These are phyloP conservation scores for Neofusicoccum kwambonambiense DNA, from an alignment of 2,329 filamentous ascomycete genomes.

Conservation along the genomic window DNA sequence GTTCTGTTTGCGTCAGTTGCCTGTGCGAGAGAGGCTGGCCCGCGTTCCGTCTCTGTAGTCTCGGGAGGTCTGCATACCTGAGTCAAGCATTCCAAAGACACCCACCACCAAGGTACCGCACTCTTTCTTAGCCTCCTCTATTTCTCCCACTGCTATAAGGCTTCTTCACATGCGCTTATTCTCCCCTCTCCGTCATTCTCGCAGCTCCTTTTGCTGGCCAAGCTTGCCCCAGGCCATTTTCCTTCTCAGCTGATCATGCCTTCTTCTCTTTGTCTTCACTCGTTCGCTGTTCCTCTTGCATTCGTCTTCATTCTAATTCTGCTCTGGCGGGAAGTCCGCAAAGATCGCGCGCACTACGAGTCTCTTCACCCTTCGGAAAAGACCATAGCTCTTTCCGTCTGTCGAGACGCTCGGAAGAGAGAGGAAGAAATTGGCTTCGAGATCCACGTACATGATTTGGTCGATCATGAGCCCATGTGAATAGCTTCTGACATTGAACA, in stretches of 20 bases:
- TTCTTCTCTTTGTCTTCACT: slow-evolving; percentile 1
- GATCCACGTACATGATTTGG: background rate
- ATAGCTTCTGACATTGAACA: background rate
- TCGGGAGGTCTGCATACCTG: background rate
- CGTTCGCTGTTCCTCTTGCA: slow-evolving; percentile 13
- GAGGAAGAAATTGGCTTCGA: slow-evolving; percentile 16
- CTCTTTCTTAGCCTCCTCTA: slow-evolving; percentile 9
- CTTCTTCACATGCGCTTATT: background rate
- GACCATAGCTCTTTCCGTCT: slow-evolving; percentile 6
- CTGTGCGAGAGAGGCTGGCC: background rate
- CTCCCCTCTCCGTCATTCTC: too few relatives aligned
- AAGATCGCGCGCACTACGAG: slow-evolving; percentile 13
- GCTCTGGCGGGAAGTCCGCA: slow-evolving; percentile 9
- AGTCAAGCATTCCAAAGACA: slow-evolving; percentile 15
- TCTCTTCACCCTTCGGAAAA: slow-evolving; percentile 12
- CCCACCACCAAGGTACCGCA: slow-evolving; percentile 12
- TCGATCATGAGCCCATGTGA: background rate
- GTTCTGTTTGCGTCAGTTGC: background rate
- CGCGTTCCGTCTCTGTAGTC: background rate
- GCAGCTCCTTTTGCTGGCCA: background rate
- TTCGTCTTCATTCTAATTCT: slow-evolving; percentile 14
- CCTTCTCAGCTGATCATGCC: slow-evolving; percentile 5
- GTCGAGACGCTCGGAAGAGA: slow-evolving; percentile 5
- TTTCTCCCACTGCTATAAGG: slow-evolving; percentile 5
- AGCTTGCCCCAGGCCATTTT: background rate